Evolutionary conservation across 2,329 filamentous ascomycete species (phyloP), one percentile per base, ranked within the genome.

Genomic region (Xenosphaeropsis pyriputrescens): DNA sequence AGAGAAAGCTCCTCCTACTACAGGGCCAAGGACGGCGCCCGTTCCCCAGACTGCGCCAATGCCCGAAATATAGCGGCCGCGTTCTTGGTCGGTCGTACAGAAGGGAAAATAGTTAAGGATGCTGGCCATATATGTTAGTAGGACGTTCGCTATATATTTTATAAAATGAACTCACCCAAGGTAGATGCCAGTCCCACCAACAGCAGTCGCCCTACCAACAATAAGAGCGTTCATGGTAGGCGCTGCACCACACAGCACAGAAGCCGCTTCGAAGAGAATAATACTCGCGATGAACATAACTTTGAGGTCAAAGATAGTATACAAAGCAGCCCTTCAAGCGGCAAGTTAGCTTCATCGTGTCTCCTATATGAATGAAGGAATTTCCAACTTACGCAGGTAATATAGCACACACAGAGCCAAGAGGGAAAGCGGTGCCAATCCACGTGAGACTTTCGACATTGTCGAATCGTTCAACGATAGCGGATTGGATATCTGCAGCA

Each of bases 351-450:
- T 26, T 26, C 22, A 9, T 26, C 8, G 8, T 9, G 8, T 26
- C 22, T 9, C 5, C 12, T 26, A 19, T 19, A 19, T 5, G 22
- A 26, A 3, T 9, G 4, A 3, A 26, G 8, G 8, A 26, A 26
- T 26, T n/a, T n/a, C 22, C 22, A 26, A 26, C 22, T 26, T 26
- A 26, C 29, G 43, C 48, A 38, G 79, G 77, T 18, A 38, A 77
- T 62, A 65, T 14, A 64, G 71, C 37, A 59, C 63, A 17, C 65
- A 70, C 47, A 56, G 73, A 15, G 63, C 63, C 14, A 42, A 53
- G 39, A 11, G 45, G 40, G 36, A 42, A 44, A 38, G 39, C 38
- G 37, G 36, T 42, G 1, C 49, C 45, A 17, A 53, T 18, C 50
- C 48, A 52, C 11, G 40, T 31, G 3, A 53, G 43, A 13, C 48